A percentile compares a stretch with the other conserved stretches of the same genome.
These are phyloP conservation scores for Lactifluus echinatus DNA, from an alignment of 768 basidiomycete genomes.

Conservation along the genomic window DNA sequence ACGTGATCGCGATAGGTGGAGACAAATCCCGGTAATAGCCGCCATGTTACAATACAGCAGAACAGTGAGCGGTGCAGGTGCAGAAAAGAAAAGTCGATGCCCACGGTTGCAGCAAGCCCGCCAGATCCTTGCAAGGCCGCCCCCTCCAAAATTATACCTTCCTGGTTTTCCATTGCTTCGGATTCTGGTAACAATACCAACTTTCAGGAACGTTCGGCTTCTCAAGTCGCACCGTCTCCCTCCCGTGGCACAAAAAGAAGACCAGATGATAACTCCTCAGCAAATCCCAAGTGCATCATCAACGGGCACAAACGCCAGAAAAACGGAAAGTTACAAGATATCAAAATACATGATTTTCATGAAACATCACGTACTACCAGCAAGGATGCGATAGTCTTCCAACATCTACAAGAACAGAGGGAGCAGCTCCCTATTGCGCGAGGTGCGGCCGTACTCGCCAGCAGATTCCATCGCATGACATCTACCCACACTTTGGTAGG, in stretches of 20 bases:
- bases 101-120: neutral
- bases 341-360: neutral
- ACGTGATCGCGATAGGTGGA: no score
- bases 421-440: constrained; percentile 68
- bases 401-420: constrained; percentile 50
- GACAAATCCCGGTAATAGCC: no score
- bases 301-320: constrained; percentile 15
- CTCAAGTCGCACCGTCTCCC: neutral
- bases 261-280: neutral
- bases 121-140: neutral
- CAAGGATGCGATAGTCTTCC: constrained; percentile 15
- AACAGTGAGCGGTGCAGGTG: neutral
- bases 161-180: neutral
- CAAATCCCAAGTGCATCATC: neutral
- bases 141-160: neutral
- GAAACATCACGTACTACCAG: constrained; percentile 16
- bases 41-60: no score
- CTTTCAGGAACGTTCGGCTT: neutral
- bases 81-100: constrained; percentile 4
- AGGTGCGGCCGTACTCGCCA: constrained; percentile 40
- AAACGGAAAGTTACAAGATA: neutral
- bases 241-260: constrained; percentile 9
- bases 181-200: neutral
- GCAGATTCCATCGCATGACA: neutral
- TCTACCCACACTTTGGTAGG: constrained; percentile 29